Evolutionary conservation across 2,329 filamentous ascomycete species (phyloP), one percentile per base, ranked within the genome.

Genomic region (Sarocladiaceae sp.): DNA sequence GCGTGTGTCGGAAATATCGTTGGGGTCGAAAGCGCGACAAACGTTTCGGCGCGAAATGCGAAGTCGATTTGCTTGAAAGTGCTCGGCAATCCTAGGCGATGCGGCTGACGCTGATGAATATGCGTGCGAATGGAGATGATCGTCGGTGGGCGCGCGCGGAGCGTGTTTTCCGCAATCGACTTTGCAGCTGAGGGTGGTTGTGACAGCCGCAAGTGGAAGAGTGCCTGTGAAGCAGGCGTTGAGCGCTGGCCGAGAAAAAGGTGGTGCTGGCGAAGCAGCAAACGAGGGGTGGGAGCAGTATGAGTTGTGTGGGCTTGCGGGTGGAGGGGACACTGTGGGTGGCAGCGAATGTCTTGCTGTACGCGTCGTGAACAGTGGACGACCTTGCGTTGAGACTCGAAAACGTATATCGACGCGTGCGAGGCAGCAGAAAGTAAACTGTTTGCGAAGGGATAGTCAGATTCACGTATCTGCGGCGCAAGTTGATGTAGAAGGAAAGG

Each of bases 231-330:
- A 17, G 12, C 12, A 36, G 33, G 33, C 33, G 33, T 8, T 20
- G 37, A 20, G 37, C 37, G 18, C 37, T 40, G 37, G 15, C 4
- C 4, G n/a, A 15, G 15, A 23, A 23, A 20, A 40, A 12, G 37
- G 37, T 40, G 37, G 37, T 40, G 37, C 37, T 23, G 37, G 20
- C n/a, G 15, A 20, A 20, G 17, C 37, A 40, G 15, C 37, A 20
- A 40, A 23, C 25, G 40, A 28, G 40, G 40, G 40, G 40, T 46
- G 40, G 11, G 40, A 46, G 25, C 40, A 46, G 40, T 46, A 46
- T n/a, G n/a, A n/a, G 40, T 46, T 6, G 40, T 46, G 40, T 29
- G 22, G 40, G 25, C 40, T 28, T 11, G 25, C 39, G 17, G 44
- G 26, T 33, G 26, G 25, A 20, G 44, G 25, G 22, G 28, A 6